Percentiles rank a stretch among this genome's conserved stretches.
Evolutionary conservation across 306 rosid species (phyloP).

Genomic region (Casuarina cunninghamiana): DNA sequence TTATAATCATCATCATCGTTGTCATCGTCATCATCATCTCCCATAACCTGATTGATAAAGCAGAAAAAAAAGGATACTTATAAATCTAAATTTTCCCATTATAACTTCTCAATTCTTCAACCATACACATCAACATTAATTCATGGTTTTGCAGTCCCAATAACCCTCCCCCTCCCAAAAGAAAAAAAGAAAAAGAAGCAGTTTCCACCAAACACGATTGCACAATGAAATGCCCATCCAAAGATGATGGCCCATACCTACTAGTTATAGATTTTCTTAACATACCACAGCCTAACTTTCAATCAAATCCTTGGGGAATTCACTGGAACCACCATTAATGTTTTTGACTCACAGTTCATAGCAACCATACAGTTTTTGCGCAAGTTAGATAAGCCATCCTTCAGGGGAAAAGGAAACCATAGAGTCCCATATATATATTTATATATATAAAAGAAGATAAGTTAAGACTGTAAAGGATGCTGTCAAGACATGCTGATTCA

Average conservation of each 20-base stretch:
- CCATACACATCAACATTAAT: neutral
- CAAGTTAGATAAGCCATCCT: neutral
- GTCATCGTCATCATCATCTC: conserved; percentile 4
- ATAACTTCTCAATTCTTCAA: neutral
- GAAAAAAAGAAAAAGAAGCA: neutral
- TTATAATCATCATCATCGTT: neutral
- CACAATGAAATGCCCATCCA: neutral
- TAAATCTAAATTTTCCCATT: neutral
- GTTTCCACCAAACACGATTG: neutral
- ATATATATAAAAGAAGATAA: too few species aligned
- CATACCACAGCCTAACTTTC: neutral
- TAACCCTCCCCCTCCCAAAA: neutral
- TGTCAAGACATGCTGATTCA: too few species aligned
- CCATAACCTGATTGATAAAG: conserved; percentile 32
- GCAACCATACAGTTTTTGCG: neutral
- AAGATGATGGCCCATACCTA: neutral
- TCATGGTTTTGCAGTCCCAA: too few species aligned
- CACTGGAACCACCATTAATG: neutral
- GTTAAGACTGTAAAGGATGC: too few species aligned
- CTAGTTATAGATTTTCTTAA: neutral
- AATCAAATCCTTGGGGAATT: neutral
- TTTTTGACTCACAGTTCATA: neutral
- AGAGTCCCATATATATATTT: neutral
- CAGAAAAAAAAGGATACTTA: neutral
- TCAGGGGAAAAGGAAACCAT: neutral